Evolutionary conservation across 2,329 filamentous ascomycete genomes (phyloP), one percentile per base, ranked within the genome.

Genomic region (Aspergillus terreus): DNA sequence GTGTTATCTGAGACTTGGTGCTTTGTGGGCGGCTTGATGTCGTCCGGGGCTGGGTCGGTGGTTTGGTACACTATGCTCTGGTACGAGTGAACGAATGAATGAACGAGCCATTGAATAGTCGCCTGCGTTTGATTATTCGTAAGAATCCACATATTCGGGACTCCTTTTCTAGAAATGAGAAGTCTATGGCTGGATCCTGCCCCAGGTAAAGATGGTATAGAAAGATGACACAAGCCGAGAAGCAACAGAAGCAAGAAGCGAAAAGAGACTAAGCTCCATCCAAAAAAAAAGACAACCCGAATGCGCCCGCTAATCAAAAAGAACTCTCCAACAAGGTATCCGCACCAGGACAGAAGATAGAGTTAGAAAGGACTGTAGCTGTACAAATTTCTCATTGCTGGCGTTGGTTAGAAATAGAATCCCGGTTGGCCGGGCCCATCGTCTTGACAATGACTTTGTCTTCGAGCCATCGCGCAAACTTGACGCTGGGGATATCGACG

Each of bases 401-500:
- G 27, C 10, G 27, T 30, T 30, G 35, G 12, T 38, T 38, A 14
- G 40, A 15, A 40, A 52, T 48, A 14, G 51, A 44, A 38, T 49
- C 43, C 2, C 25, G 21, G 33, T 53, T 50, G 36, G 49, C 41
- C 10, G 46, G 49, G 10, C 43, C 25, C 14, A 52, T 46, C 7
- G 49, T 47, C 35, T 67, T 66, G 1, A 61, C 58, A 27, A 65
- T 56, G 25, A 69, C 51, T 35, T 61, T 61, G 40, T 62, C 63
- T 61, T 79, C 79, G 23, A 81, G 53, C 72, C 77, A 79, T 41
- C 74, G 69, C 3, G 78, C 75, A 57, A 82, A 74, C 46, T 71
- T 73, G 6, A 81, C 71, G 61, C 76, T 73, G 1, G 76, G 76
- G 3, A 71, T 65, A 63, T 85, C 83, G 5, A 85, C 72, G 1